phyloP scores from a whole-genome alignment of 2,329 filamentous ascomycete genomes.

The Ophiocordyceps polyrhachis-furcata region DNA sequence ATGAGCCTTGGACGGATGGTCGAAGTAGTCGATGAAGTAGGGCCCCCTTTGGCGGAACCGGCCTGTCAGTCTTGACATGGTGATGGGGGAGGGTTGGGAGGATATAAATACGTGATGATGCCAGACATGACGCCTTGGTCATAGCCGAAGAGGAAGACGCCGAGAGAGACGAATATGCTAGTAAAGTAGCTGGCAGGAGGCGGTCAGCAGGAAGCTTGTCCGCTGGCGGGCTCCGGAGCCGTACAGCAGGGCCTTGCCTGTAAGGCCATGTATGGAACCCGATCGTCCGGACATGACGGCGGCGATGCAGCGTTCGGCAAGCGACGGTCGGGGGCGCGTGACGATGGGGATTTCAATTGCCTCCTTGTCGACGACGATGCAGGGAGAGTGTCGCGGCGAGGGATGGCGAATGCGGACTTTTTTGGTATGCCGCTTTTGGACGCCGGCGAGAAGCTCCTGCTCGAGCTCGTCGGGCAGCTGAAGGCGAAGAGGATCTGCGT shows the following conservation, averaged over 20 bases:
- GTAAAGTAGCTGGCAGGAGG: conserved; percentile 59
- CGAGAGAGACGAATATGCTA: conserved; percentile 73
- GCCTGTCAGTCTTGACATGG: background rate
- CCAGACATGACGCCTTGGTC: conserved; percentile 80
- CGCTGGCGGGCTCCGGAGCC: conserved; percentile 5
- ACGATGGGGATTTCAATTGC: conserved; percentile 67
- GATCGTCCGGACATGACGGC: conserved; percentile 72
- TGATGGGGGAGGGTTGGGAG: background rate
- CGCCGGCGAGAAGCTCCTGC: conserved; percentile 36
- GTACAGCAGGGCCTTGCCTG: conserved; percentile 86
- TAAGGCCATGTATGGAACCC: conserved; percentile 70
- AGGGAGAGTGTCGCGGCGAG: conserved; percentile 19
- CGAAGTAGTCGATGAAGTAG: conserved; percentile 82
- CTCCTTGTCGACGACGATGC: conserved; percentile 44
- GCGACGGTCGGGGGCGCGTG: conserved; percentile 40
- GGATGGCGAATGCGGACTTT: conserved; percentile 52
- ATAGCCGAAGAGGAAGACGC: conserved; percentile 79
- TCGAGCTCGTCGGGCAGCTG: conserved; percentile 49
- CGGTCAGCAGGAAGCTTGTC: conserved; percentile 4
- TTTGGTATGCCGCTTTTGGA: conserved; percentile 25
- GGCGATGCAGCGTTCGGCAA: conserved; percentile 52
- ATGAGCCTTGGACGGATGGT: conserved; percentile 69
- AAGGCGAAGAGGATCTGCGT: conserved; percentile 61
- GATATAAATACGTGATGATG: conserved; percentile 36
- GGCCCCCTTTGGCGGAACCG: conserved; percentile 41